These are phyloP conservation scores for Cunninghamia lanceolata DNA, from an alignment of 75 land plant species.

Conservation along the genomic window DNA sequence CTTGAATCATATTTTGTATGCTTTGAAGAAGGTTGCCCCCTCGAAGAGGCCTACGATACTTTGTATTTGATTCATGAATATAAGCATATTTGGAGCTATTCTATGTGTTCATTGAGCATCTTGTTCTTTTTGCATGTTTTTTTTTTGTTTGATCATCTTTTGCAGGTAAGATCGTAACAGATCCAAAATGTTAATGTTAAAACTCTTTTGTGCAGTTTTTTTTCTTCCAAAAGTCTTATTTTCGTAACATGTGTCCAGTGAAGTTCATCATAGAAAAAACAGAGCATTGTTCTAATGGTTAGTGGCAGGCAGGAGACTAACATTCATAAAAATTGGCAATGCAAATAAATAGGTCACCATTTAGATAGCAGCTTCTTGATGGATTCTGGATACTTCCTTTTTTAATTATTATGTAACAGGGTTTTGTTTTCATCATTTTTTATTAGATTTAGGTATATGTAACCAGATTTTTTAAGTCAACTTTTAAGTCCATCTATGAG, in stretches of 20 bases:
- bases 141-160: no score
- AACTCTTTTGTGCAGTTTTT: no score
- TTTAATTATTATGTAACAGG: background rate
- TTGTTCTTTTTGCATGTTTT: no score
- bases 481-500: background rate
- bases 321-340: background rate
- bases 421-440: background rate
- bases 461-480: background rate
- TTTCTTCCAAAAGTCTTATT: background rate
- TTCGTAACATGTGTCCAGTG: background rate
- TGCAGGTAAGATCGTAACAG: no score
- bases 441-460: background rate
- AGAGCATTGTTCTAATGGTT: background rate
- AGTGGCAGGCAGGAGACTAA: background rate
- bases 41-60: no score
- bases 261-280: background rate
- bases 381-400: background rate
- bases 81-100: no score
- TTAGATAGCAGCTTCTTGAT: background rate
- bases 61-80: no score
- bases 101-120: no score
- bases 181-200: no score
- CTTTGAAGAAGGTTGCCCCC: no score
- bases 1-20: no score
- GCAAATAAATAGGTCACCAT: background rate